Base-by-base conservation (phyloP, 495 filamentous ascomycete species). In the Penicillium goetzii region DNA sequence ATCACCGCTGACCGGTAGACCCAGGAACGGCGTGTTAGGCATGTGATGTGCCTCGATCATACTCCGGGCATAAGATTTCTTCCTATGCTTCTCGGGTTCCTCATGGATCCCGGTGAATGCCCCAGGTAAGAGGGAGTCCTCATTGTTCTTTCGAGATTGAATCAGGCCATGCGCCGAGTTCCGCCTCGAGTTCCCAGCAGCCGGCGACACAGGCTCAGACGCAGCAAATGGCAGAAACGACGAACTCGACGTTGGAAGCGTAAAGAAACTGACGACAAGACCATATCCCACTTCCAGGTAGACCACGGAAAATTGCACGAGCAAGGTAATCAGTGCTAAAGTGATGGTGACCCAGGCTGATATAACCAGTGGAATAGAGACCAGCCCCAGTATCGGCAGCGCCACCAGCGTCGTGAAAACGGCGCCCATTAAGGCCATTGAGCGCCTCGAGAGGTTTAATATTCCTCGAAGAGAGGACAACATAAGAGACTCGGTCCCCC, bases 261-360 rank as follows among this genome's bases (percentile, higher is more conserved):
- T 74, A 49, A 91, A 78, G 68, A 85, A 87, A 62, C 84, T 81
- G 28, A 83, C 78, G 10, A 90, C 62, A 15, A 91, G 67, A 1
- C 81, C 87, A 41, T 86, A 73, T 40, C 78, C 84, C 33, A 93
- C 80, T 66, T 92, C 90, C 62, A 89, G 69, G 69, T 91, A 93
- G 56, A 92, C 83, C 50, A 92, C 68, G 38, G 83, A 78, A 8
- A 89, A 82, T 28, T 89, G 85, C 57, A 92, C 64, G 63, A 86
- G 80, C 21, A 96, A 82, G 6, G 89, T 79, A 11, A 84, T 76
- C 55, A 90, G 80, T 38, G 91, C 89, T 49, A 92, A 61, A 19
- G 80, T 80, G 38, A 89, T 86, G 36, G 91, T 94, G 59, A 92
- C 67, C 62, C 81, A 82, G 55, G 91, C 91, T 56, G 90, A 86